Conservation (phyloP, 148 eudicot genomes). For the Limonium bicolor region DNA sequence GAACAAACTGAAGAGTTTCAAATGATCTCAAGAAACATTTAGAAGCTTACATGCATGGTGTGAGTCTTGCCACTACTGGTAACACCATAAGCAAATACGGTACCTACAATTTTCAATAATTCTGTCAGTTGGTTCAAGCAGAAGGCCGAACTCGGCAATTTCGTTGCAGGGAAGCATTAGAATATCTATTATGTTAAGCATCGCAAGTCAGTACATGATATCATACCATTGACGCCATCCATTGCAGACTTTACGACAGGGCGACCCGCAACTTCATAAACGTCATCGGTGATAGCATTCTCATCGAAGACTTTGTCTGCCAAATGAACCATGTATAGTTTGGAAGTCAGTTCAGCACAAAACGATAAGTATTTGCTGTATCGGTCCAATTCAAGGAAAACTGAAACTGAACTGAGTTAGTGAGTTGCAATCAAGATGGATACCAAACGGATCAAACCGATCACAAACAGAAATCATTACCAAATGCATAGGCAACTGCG, state of each 20-base stretch:
- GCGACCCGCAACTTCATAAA: constrained; percentile 86
- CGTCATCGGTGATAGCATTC: constrained; percentile 59
- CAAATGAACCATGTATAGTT: constrained; percentile 8
- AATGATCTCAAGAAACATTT: not conserved
- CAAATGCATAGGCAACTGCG: constrained; percentile 76
- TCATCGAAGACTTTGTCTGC: constrained; percentile 92
- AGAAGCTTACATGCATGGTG: constrained; percentile 98
- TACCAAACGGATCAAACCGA: not conserved
- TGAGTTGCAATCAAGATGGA: not conserved
- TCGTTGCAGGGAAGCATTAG: too few species aligned
- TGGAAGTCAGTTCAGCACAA: too few species aligned
- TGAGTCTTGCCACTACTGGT: constrained; percentile 99
- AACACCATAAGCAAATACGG: constrained; percentile 98
- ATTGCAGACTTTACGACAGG: constrained; percentile 89
- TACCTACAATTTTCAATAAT: constrained; percentile 58
- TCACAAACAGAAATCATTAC: constrained; percentile 13
- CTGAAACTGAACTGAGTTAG: not conserved
- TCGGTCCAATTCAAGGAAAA: not conserved
- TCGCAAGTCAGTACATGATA: not conserved
- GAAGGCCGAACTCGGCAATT: too few species aligned
- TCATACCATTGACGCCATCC: constrained; percentile 90
- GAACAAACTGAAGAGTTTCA: not conserved
- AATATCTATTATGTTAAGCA: constrained; percentile 1
- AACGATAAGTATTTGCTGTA: too few species aligned
- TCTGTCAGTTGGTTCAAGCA: too few species aligned